Percentiles rank a stretch among this genome's conserved stretches.
phyloP scores from a whole-genome alignment of 139 green algal species.

The Picochlorum sp. region DNA sequence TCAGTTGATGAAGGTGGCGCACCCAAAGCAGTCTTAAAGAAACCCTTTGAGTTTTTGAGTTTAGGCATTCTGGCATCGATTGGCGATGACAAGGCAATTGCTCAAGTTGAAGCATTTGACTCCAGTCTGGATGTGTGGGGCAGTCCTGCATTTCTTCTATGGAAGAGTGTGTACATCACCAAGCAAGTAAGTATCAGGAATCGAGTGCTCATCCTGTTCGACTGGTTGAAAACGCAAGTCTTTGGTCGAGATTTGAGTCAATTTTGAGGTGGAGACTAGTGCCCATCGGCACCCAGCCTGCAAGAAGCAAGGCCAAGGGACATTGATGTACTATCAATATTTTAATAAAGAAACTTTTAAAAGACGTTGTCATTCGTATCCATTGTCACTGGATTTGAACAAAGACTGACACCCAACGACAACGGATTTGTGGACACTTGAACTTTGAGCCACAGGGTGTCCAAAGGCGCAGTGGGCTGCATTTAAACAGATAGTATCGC shows the following conservation, averaged over 20 bases:
- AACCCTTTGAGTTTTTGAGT: conserved; percentile 49
- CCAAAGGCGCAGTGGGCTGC: too few relatives aligned
- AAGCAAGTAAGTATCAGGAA: conserved; percentile 69
- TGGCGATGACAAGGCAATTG: conserved; percentile 37
- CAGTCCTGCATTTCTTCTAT: conserved; percentile 19
- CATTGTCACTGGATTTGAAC: too few relatives aligned
- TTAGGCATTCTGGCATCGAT: conserved; percentile 61
- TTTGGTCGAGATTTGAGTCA: conserved; percentile 48
- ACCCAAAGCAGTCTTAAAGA: conserved; percentile 17
- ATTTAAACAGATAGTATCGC: too few relatives aligned
- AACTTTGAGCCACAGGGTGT: too few relatives aligned
- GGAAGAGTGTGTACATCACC: conserved; percentile 66
- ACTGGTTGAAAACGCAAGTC: conserved; percentile 50
- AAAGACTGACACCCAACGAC: too few relatives aligned
- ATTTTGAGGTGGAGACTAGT: conserved; percentile 23
- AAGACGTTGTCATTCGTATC: too few relatives aligned
- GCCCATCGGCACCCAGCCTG: too few relatives aligned
- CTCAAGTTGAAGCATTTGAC: conserved; percentile 29
- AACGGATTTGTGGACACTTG: too few relatives aligned
- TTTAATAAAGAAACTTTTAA: too few relatives aligned
- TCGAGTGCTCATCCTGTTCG: conserved; percentile 70
- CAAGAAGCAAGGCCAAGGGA: too few relatives aligned
- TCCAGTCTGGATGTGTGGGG: conserved; percentile 3
- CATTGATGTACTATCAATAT: too few relatives aligned
- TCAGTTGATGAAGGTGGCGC: conserved; percentile 3